phyloP scores from a whole-genome alignment of 495 filamentous ascomycete genomes.

The Delitschia confertaspora region DNA sequence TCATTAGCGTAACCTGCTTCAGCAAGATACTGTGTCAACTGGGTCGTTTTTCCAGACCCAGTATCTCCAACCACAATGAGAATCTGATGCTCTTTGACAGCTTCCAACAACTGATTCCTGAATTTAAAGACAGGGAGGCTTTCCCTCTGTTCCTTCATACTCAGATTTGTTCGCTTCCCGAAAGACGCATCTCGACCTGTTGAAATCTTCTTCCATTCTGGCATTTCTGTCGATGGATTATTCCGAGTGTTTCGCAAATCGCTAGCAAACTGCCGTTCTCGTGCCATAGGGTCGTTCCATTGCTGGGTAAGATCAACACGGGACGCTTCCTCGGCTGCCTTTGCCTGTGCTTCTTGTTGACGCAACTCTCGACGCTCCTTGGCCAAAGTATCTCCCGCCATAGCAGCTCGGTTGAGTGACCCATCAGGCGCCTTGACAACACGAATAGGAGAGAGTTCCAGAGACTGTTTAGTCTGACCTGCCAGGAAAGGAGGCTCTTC shows the following conservation, averaged over 20 bases:
- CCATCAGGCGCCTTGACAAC: constrained; percentile 97
- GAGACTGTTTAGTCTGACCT: constrained; percentile 89
- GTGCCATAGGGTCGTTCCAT: constrained; percentile 96
- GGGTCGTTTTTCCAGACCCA: constrained; percentile 93
- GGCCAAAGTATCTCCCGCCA: constrained; percentile 82
- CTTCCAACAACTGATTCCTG: constrained; percentile 77
- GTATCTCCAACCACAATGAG: constrained; percentile 96
- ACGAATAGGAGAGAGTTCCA: constrained; percentile 89
- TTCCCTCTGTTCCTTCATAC: constrained; percentile 91
- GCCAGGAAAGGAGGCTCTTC: constrained; percentile 95
- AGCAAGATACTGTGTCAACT: constrained; percentile 87
- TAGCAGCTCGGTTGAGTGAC: constrained; percentile 87
- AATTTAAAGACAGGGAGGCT: constrained; percentile 87
- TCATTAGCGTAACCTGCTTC: constrained; percentile 83
- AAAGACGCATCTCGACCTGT: constrained; percentile 74
- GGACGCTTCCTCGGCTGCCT: constrained; percentile 65
- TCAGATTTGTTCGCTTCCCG: constrained; percentile 81
- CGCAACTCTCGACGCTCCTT: constrained; percentile 83
- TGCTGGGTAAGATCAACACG: constrained; percentile 82
- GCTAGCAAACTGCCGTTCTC: constrained; percentile 75
- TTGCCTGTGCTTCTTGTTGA: constrained; percentile 79
- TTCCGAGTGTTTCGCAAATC: constrained; percentile 58
- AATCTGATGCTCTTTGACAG: constrained; percentile 78
- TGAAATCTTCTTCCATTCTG: constrained; percentile 86
- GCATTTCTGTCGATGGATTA: constrained; percentile 57